Conservation (phyloP, 805 yeast genomes). For the Crinitomyces ghanaensis region DNA sequence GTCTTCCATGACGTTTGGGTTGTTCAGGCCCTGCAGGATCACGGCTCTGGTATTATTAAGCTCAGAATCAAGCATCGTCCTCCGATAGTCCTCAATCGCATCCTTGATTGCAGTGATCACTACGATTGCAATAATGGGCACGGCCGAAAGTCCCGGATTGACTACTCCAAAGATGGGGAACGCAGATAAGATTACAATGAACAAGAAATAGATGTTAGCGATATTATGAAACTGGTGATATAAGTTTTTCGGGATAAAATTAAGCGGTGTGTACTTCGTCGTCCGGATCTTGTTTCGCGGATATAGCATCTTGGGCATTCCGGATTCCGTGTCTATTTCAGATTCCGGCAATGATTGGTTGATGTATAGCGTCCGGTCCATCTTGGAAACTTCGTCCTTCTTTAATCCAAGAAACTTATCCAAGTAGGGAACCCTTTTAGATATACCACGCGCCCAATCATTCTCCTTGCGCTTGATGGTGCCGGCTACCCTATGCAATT, state of each 20-base stretch:
- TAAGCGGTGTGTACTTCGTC: slow-evolving; percentile 85
- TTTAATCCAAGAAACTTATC: slow-evolving; percentile 11
- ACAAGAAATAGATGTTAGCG: slow-evolving; percentile 81
- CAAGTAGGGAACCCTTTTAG: slow-evolving; percentile 13
- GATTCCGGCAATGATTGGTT: slow-evolving; percentile 39
- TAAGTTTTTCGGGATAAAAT: slow-evolving; percentile 80
- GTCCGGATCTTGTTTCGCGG: slow-evolving; percentile 90
- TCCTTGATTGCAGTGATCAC: slow-evolving; percentile 64
- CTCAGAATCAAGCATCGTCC: slow-evolving; percentile 53
- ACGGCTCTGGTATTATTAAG: slow-evolving; percentile 57
- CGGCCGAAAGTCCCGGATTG: slow-evolving; percentile 63
- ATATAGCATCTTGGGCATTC: slow-evolving; percentile 48
- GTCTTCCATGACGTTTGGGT: slow-evolving; percentile 46
- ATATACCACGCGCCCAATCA: slow-evolving; percentile 10
- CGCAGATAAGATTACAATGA: slow-evolving; percentile 52
- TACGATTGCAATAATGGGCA: slow-evolving; percentile 72
- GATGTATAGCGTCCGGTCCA: slow-evolving; percentile 34
- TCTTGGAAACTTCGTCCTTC: slow-evolving; percentile 4
- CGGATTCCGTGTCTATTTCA: slow-evolving; percentile 44
- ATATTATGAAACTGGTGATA: slow-evolving; percentile 71
- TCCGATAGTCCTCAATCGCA: slow-evolving; percentile 64
- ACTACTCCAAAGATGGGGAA: slow-evolving; percentile 65
- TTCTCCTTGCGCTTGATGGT: slow-evolving; percentile 2
- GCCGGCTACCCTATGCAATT: slow-evolving; percentile 2
- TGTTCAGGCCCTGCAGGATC: slow-evolving; percentile 39